These are phyloP conservation scores for Fragilaria radians DNA, from an alignment of 108 stramenopile genomes.

Conservation along the genomic window DNA sequence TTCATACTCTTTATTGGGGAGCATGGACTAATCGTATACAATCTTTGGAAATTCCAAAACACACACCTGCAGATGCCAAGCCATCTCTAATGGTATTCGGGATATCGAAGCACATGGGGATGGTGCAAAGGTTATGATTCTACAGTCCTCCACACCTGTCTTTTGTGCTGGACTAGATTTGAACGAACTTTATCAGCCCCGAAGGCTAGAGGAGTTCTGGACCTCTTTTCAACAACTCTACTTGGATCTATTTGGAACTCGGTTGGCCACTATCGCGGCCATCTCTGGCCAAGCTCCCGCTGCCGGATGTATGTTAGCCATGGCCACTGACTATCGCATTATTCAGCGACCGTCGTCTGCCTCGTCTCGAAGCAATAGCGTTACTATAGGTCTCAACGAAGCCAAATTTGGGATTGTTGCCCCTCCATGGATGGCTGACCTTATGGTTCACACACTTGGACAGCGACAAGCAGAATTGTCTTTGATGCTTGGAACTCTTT, in stretches of 20 bases:
- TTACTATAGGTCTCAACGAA: conserved; percentile 80
- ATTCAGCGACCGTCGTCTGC: conserved; percentile 38
- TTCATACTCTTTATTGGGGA: too few species aligned
- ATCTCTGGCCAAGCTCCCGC: conserved; percentile 81
- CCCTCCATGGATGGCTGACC: conserved; percentile 44
- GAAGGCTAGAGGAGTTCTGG: conserved; percentile 69
- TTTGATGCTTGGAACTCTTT: conserved; percentile 59
- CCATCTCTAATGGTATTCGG: conserved; percentile 49
- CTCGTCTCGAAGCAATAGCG: conserved; percentile 7
- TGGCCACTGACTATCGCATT: conserved; percentile 82
- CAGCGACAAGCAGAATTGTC: conserved; percentile 68
- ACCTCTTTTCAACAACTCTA: conserved; percentile 70
- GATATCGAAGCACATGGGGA: conserved; percentile 35
- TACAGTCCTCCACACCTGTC: conserved; percentile 55
- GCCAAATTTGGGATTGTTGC: conserved; percentile 72
- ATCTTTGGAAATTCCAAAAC: too few species aligned
- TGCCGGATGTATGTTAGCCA: conserved; percentile 80
- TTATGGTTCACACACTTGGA: conserved; percentile 54
- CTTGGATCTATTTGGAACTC: conserved; percentile 72
- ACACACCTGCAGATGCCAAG: conserved; percentile 62
- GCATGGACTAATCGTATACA: too few species aligned
- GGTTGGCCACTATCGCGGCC: conserved; percentile 57
- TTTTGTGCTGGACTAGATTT: conserved; percentile 85
- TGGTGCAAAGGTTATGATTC: conserved; percentile 48
- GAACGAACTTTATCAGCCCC: conserved; percentile 55